Conservation (phyloP, 164 flowering plant genomes). For the Umbellularia californica region DNA sequence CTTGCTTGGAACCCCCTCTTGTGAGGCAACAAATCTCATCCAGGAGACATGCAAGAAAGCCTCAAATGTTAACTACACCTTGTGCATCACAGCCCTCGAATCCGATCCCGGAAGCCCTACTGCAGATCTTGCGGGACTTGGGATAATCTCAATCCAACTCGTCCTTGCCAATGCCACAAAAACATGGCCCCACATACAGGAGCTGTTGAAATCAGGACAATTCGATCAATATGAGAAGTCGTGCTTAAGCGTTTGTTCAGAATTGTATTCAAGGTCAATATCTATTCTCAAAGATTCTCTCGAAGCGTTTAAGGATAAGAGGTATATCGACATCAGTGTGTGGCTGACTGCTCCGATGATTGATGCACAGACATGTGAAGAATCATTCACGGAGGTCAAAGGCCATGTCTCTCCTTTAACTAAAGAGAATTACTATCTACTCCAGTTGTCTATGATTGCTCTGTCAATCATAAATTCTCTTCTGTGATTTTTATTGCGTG, state of each 20-base stretch:
- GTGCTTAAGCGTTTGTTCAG: slow-evolving; percentile 33
- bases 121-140: slow-evolving; percentile 36
- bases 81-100: slow-evolving; percentile 22
- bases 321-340: slow-evolving; percentile 12
- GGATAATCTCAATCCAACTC: slow-evolving; percentile 32
- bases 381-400: slow-evolving; percentile 23
- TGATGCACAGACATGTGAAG: slow-evolving; percentile 29
- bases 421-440: slow-evolving; percentile 27
- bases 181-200: slow-evolving; percentile 20
- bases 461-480: slow-evolving; percentile 17
- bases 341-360: slow-evolving; percentile 33
- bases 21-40: slow-evolving; percentile 12
- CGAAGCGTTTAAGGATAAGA: slow-evolving; percentile 10
- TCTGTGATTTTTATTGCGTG: too few species aligned
- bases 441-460: slow-evolving; percentile 35
- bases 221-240: slow-evolving; percentile 6
- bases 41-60: slow-evolving; percentile 29
- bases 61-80: slow-evolving; percentile 12
- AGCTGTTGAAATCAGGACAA: slow-evolving; percentile 3
- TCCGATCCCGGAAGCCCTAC: slow-evolving; percentile 22
- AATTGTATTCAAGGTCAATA: slow-evolving; percentile 28
- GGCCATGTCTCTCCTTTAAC: slow-evolving; percentile 29
- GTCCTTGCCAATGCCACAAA: slow-evolving; percentile 34
- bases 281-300: slow-evolving; percentile 18
- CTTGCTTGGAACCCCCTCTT: background rate